Base-by-base conservation (phyloP, 2,329 filamentous ascomycete genomes). In the Beauveria pseudobassiana region DNA sequence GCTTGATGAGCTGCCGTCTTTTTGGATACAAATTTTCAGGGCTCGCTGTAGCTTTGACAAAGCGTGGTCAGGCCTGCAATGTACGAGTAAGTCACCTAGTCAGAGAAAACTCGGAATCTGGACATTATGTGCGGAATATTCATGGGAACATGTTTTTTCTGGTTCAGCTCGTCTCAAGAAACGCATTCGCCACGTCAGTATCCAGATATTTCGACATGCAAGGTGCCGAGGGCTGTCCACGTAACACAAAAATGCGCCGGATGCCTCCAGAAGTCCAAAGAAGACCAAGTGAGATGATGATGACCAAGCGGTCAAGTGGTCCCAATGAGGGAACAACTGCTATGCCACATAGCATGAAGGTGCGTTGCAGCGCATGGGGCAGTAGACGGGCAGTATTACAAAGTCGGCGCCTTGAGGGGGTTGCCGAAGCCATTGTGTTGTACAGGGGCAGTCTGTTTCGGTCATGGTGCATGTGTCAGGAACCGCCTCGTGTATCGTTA, bases 1-100 rank as follows among this genome's bases (percentile, higher is more conserved):
- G 70, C 3, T 64, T 75, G 64, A 75, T 62, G 72, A 76, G 58
- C 75, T 75, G 62, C 73, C 72, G 6, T 69, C 69, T 0, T 66
- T 38, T 71, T 72, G 38, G 57, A 60, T 16, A 53, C 18, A 1
- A 60, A 38, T 20, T 60, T 60, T 5, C 46, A 30, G 24, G 22
- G n/a, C n/a, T 26, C n/a, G 3, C 12, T 22, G 5, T 42, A 7
- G 20, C n/a, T 6, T 14, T 48, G 45, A 18, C 3, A 22, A 0
- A 14, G 22, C 20, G 45, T 7, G 9, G 20, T 16, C 12, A 16
- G 14, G 34, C 34, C 14, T 38, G 34, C 14, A 38, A 38, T 6
- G 3, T 2, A 5, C 34, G 12, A 6, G 34, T 22, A 20, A 9
- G 12, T 22, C 20, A 10, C 45, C 20, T 5, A 5, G 10, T 22